phyloP scores from a whole-genome alignment of 163 green algal genomes.

The Scenedesmus sp. region DNA sequence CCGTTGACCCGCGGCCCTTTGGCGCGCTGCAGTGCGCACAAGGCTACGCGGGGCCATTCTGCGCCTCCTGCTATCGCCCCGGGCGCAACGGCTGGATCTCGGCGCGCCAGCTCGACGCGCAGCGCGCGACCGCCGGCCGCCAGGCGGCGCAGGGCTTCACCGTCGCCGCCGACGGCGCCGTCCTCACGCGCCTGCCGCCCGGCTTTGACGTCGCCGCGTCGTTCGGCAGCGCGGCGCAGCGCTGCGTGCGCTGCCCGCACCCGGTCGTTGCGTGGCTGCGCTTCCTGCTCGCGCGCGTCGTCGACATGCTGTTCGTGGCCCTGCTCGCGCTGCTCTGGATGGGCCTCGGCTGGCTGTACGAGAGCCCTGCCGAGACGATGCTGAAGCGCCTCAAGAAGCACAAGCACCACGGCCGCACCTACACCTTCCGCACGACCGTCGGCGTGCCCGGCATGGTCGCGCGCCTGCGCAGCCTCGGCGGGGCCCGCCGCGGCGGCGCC shows the following conservation, averaged over 20 bases:
- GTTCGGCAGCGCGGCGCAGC: neutral
- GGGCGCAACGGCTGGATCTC: neutral
- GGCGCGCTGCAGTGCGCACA: slow-evolving; percentile 3
- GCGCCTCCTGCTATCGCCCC: neutral
- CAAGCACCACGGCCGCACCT: too few species aligned
- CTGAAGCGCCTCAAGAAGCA: too few species aligned
- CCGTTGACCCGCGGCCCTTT: neutral
- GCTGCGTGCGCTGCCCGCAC: neutral
- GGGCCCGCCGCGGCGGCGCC: too few species aligned
- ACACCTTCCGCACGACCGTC: too few species aligned
- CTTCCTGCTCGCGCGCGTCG: neutral
- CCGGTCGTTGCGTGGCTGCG: neutral
- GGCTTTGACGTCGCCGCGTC: neutral
- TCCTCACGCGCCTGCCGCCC: neutral
- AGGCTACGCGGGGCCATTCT: neutral
- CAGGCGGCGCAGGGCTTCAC: slow-evolving; percentile 4
- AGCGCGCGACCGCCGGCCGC: neutral
- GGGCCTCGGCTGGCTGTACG: too few species aligned
- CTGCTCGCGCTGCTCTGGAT: slow-evolving; percentile 5
- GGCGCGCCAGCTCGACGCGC: neutral
- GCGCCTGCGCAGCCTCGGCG: too few species aligned
- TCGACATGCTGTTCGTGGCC: neutral
- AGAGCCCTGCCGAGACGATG: too few species aligned
- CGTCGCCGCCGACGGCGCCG: neutral
- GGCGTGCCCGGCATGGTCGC: too few species aligned